phyloP scores from a whole-genome alignment of 768 basidiomycete genomes.

The Pholiota conissans region DNA sequence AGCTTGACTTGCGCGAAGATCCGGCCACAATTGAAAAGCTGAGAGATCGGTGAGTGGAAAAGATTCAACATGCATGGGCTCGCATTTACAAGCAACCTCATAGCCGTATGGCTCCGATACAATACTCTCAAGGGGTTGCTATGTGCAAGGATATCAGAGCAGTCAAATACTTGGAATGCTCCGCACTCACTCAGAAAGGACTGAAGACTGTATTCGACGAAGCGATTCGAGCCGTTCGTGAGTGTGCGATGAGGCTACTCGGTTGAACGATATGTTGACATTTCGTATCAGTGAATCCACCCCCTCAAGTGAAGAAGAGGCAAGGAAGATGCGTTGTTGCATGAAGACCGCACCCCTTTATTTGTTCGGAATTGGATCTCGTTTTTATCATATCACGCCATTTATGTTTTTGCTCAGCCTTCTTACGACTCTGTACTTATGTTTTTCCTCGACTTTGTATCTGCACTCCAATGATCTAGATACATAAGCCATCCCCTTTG shows the following conservation, averaged over 20 bases:
- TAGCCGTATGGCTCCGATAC: constrained; percentile 93
- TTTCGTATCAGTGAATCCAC: constrained; percentile 65
- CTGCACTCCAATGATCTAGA: constrained; percentile 22
- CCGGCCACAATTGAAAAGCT: constrained; percentile 90
- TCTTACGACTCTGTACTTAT: constrained; percentile 62
- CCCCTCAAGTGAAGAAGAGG: constrained; percentile 57
- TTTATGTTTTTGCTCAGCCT: constrained; percentile 66
- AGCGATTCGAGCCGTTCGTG: constrained; percentile 94
- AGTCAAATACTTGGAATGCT: constrained; percentile 95
- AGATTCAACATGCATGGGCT: not conserved
- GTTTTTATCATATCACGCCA: constrained; percentile 35
- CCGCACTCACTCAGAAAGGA: constrained; percentile 96
- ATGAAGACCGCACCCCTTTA: constrained; percentile 37
- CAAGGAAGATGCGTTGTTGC: constrained; percentile 70
- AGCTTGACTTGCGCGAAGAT: constrained; percentile 97
- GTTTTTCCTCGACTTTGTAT: constrained; percentile 26
- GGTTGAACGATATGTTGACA: not conserved
- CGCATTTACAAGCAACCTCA: constrained; percentile 6
- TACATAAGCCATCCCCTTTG: constrained; percentile 13
- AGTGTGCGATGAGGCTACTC: constrained; percentile 35
- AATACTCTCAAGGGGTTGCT: constrained; percentile 85
- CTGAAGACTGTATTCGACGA: constrained; percentile 99
- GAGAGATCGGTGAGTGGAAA: constrained; percentile 68
- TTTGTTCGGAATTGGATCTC: constrained; percentile 23
- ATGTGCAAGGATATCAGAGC: constrained; percentile 95